phyloP scores from a whole-genome alignment of 306 rosid species.

The Acacia acuminata region DNA sequence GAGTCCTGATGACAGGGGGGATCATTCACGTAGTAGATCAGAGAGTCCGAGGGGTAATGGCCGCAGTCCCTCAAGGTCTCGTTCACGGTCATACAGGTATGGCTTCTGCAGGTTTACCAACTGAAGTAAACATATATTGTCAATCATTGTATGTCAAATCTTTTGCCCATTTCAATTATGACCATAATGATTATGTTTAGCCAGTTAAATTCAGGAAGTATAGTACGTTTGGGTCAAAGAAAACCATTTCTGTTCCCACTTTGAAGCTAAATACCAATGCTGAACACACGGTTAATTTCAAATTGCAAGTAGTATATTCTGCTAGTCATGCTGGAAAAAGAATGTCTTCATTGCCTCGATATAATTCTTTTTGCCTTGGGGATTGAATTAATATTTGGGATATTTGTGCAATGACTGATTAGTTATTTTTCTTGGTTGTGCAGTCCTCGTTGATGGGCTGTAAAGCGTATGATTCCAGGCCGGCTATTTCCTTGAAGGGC shows the following conservation, averaged over 20 bases:
- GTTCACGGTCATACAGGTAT: slow-evolving; percentile 76
- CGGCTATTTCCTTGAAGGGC: background rate
- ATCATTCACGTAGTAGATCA: slow-evolving; percentile 51
- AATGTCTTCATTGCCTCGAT: background rate
- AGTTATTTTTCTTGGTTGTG: background rate
- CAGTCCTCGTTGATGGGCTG: slow-evolving; percentile 16
- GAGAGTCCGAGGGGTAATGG: slow-evolving; percentile 54
- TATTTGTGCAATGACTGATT: background rate
- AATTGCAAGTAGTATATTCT: background rate
- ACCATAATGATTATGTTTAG: slow-evolving; percentile 2
- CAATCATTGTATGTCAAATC: background rate
- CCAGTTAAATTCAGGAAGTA: slow-evolving; percentile 13
- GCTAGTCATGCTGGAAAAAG: background rate
- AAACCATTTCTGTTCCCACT: background rate
- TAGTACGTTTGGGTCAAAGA: background rate
- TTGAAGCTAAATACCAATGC: background rate
- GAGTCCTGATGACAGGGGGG: slow-evolving; percentile 51
- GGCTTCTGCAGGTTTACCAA: slow-evolving; percentile 19
- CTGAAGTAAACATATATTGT: slow-evolving; percentile 1
- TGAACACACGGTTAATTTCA: background rate
- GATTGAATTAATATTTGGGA: background rate
- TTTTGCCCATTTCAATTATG: slow-evolving; percentile 9
- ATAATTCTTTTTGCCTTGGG: background rate
- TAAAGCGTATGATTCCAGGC: background rate
- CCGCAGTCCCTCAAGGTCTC: slow-evolving; percentile 61